Evolutionary conservation across 148 eudicot species (phyloP).

Genomic region (Cornus kousa): DNA sequence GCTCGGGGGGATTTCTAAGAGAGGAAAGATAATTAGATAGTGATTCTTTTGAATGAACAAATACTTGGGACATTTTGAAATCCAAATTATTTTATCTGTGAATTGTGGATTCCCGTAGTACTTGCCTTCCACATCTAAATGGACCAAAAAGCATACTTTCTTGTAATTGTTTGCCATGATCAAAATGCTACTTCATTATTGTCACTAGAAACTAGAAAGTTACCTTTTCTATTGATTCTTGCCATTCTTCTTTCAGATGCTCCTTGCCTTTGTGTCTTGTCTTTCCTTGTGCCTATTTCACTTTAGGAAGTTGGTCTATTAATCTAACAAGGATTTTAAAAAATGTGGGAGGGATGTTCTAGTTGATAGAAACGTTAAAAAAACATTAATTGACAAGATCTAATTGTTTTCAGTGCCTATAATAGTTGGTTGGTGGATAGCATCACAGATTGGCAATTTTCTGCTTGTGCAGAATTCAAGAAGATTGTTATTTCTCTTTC

Average conservation of each 20-base stretch:
- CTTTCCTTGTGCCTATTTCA: too few species aligned
- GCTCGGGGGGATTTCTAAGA: not conserved
- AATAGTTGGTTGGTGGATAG: slow-evolving; percentile 3
- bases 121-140: not conserved
- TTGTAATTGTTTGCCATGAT: not conserved
- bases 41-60: not conserved
- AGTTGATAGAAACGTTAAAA: too few species aligned
- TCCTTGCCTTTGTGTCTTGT: too few species aligned
- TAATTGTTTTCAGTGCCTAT: not conserved
- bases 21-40: not conserved
- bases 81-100: not conserved
- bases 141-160: not conserved
- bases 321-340: too few species aligned
- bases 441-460: not conserved
- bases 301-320: too few species aligned
- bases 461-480: not conserved
- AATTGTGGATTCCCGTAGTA: slow-evolving; percentile 17
- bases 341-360: too few species aligned
- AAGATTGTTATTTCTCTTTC: not conserved
- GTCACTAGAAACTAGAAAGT: not conserved
- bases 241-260: too few species aligned
- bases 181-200: not conserved
- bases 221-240: not conserved
- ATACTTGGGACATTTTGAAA: not conserved
- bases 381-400: too few species aligned